Evolutionary conservation across 176 grass and related monocot genomes (phyloP), one percentile per base, ranked within the genome.

Genomic region (Musa acuminata): DNA sequence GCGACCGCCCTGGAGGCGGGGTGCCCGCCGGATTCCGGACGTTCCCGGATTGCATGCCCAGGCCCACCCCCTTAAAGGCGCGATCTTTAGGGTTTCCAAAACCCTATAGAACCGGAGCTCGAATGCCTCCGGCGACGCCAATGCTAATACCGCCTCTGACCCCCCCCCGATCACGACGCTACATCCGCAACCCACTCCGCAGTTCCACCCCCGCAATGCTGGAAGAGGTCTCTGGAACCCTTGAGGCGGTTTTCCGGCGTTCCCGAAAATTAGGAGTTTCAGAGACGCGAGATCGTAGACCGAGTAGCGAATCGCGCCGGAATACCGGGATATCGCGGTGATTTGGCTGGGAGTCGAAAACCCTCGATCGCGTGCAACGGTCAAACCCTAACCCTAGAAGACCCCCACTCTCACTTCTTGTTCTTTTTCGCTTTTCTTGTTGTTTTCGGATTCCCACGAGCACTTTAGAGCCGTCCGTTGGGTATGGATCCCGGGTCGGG

Each of bases 351-450:
- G 77, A 74, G 68, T 67, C 70, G 22, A 78, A 78, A 67, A 69
- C 25, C 62, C 77, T 49, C 24, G 26, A 69, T 79, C 9, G 53
- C 77, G 77, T 53, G 43, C 78, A 12, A 50, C 69, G 49, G 69
- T 64, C 78, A 64, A 80, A 73, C 78, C 58, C 69, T 63, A 80
- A 27, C 78, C 78, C 78, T 17, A 53, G 29, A 52, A 2, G 49
- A 26, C 1, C 60, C n/a, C 27, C 24, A 26, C 48, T 19, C 58
- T 26, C 9, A 9, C 13, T 53, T 51, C 25, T 27, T 52, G 49
- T 43, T 54, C 43, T 72, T 52, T 57, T 72, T 80, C 19, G 13
- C 62, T 49, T 25, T 52, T 80, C 17, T 63, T 22, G 13, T 17
- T 49, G 43, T 48, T 69, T 7, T 13, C 66, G 16, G 13, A 19